Conservation (phyloP, 805 yeast species). For the Kodamaea restingae region DNA sequence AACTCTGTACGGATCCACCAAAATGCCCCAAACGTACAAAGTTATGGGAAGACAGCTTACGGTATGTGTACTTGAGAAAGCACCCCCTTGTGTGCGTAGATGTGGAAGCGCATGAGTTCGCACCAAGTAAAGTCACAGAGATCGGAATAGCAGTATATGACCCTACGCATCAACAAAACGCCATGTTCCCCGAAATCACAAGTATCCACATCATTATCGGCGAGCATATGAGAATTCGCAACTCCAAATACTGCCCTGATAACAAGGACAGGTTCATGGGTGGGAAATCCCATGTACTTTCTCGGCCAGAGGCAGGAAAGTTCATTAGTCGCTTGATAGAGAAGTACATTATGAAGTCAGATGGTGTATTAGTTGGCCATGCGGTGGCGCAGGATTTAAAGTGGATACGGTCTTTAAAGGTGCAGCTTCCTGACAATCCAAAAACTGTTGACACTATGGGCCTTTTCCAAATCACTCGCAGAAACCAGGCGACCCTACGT, state of each 20-base stretch:
- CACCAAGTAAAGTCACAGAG: constrained; percentile 18
- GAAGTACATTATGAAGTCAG: constrained; percentile 14
- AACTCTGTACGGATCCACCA: neutral
- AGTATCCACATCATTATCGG: constrained; percentile 19
- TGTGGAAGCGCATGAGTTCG: constrained; percentile 24
- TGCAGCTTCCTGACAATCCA: constrained; percentile 7
- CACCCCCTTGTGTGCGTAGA: constrained; percentile 24
- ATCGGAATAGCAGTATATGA: constrained; percentile 24
- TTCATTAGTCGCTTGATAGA: constrained; percentile 12
- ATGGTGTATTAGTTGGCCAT: constrained; percentile 21
- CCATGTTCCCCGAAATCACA: constrained; percentile 16
- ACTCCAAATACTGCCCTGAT: constrained; percentile 21
- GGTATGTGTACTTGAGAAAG: constrained; percentile 18
- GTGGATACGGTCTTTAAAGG: constrained; percentile 16
- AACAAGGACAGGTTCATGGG: constrained; percentile 19
- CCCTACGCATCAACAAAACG: constrained; percentile 14
- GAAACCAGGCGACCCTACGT: constrained; percentile 18
- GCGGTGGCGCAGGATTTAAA: constrained; percentile 11
- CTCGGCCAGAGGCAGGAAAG: constrained; percentile 9
- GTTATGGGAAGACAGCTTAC: constrained; percentile 13
- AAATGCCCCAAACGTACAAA: constrained; percentile 1
- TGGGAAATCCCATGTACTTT: constrained; percentile 19
- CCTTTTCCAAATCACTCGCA: constrained; percentile 14
- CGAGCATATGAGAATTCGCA: constrained; percentile 15
- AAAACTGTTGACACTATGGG: constrained; percentile 19